Conservation (phyloP, 179 eudicot genomes). For the Silene coronaria region DNA sequence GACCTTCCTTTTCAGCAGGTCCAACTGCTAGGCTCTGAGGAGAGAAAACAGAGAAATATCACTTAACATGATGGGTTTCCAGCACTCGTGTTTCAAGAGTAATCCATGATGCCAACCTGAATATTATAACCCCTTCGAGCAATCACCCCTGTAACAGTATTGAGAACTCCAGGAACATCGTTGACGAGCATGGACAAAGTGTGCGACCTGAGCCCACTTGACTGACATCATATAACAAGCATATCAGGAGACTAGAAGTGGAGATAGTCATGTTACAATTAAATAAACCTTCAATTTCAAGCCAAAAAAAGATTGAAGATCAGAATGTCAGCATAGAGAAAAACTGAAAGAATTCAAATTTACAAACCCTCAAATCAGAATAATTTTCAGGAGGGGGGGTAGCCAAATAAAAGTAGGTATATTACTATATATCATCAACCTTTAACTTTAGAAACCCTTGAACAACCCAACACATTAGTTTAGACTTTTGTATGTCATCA, state of each 20-base stretch:
- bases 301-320: background rate
- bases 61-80: background rate
- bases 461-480: background rate
- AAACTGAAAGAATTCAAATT: background rate
- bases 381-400: background rate
- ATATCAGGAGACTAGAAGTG: conserved; percentile 10
- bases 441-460: background rate
- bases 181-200: conserved; percentile 75
- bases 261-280: background rate
- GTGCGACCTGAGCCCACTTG: conserved; percentile 71
- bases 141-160: conserved; percentile 64
- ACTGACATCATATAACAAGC: conserved; percentile 38
- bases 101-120: conserved; percentile 39
- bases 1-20: conserved; percentile 40
- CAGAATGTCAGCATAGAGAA: background rate
- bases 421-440: background rate
- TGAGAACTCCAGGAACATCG: conserved; percentile 75
- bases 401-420: background rate
- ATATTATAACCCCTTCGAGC: conserved; percentile 80
- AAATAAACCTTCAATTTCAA: background rate
- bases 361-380: conserved; percentile 6
- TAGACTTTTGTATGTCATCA: background rate
- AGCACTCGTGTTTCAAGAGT: background rate
- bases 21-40: conserved; percentile 47
- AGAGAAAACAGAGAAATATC: conserved; percentile 6